Evolutionary conservation across 768 basidiomycete genomes (phyloP).

Genomic region (Galerina sulciceps): DNA sequence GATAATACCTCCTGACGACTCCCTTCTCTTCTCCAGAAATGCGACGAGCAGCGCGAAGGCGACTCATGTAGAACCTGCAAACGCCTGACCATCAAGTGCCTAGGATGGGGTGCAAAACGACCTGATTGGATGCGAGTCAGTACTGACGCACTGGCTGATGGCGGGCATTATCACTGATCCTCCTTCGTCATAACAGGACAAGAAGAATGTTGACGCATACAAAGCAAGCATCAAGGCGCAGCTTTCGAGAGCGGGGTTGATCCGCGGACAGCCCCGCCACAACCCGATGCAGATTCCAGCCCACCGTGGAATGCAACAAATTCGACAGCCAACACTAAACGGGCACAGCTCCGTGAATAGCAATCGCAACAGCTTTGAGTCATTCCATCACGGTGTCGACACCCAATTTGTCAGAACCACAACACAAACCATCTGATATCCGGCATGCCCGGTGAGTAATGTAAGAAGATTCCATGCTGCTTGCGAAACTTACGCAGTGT

Average conservation of each 20-base stretch:
- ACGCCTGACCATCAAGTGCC: constrained; percentile 79
- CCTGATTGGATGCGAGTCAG: constrained; percentile 90
- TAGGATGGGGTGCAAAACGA: constrained; percentile 83
- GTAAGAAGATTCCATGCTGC: not conserved
- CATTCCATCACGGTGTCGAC: constrained; percentile 25
- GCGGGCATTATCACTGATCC: constrained; percentile 20
- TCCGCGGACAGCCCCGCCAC: constrained; percentile 80
- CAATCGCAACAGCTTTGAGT: constrained; percentile 25
- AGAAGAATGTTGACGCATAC: constrained; percentile 79
- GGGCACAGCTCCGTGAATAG: constrained; percentile 11
- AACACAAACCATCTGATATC: constrained; percentile 35
- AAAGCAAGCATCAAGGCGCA: constrained; percentile 86
- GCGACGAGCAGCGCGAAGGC: constrained; percentile 82
- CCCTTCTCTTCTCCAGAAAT: constrained; percentile 60
- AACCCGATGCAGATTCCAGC: constrained; percentile 47
- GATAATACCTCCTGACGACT: constrained; percentile 12
- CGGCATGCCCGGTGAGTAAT: constrained; percentile 48
- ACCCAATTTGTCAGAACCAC: constrained; percentile 26
- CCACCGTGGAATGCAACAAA: constrained; percentile 19
- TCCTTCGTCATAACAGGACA: constrained; percentile 56
- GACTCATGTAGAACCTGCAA: constrained; percentile 83
- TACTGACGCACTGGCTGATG: constrained; percentile 3
- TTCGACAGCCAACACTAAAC: constrained; percentile 5
- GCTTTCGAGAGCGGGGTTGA: constrained; percentile 75
- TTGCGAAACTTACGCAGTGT: constrained; percentile 17